Base-by-base conservation (phyloP, 192 early-diverging fungal genomes). In the Phlyctochytrium planicorne region DNA sequence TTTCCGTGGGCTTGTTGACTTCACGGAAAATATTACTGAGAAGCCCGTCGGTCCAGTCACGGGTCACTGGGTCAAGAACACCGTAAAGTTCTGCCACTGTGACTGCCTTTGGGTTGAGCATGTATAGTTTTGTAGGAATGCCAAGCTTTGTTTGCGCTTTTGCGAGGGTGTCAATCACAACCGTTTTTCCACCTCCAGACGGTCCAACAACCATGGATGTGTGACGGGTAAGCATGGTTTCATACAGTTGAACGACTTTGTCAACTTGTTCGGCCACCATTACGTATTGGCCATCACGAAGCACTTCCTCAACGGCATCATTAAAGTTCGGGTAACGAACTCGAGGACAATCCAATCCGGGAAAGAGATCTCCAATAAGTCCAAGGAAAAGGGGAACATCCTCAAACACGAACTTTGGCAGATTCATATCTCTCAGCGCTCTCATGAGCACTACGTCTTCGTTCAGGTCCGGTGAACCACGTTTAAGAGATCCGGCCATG, bases 391-490 rank as follows among this genome's bases (percentile, higher is more conserved):
- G 67, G 1, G 84, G 84, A 20, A 86, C 84, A 64, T 86, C 84
- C 34, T 86, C 84, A 72, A 86, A 86, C 30, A 86, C 84, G 52
- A 86, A 86, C 66, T 86, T 86, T 47, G 84, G 84, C 50, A 86
- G 63, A 66, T 86, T 86, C 84, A 86, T 86, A 62, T 86, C 84
- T 59, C 84, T 71, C 53, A 86, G 63, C 0, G 84, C 84, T 37
- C 84, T 53, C 84, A 86, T 86, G 17, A 86, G 71, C 10, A 86
- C 84, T 14, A 86, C 82, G 68, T 86, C 84, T 59, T 86, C 84
- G 59, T 79, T 82, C 30, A 86, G 57, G 62, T 86, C 78, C 0
- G 84, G 84, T 0, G 84, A 86, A 1, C 84, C 84, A 59, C 84
- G 67, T 57, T 86, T 86, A 34, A 86, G 69, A 32, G 80, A 80